These are phyloP conservation scores for Taphrina confusa DNA, from an alignment of 1,139 yeast genomes.

Conservation along the genomic window DNA sequence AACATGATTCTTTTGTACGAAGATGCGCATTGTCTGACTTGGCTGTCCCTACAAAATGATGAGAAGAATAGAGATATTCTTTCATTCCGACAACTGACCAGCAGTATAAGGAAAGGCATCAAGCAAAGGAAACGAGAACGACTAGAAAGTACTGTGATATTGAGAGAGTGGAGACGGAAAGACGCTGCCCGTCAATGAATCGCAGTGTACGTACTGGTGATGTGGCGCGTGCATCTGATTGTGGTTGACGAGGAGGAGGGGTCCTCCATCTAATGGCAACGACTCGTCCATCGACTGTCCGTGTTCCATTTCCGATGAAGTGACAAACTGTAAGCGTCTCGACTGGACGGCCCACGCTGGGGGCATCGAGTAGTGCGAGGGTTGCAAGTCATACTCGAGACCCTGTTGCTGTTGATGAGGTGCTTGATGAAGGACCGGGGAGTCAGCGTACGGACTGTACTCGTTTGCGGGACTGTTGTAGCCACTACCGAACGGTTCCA, in stretches of 20 bases:
- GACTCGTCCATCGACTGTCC: too few relatives aligned
- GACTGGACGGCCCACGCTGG: constrained; percentile 11
- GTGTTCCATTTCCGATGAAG: neutral
- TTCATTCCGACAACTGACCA: neutral
- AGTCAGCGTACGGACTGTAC: neutral
- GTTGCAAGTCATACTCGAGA: neutral
- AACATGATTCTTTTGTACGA: neutral
- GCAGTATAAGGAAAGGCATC: neutral
- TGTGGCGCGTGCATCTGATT: neutral
- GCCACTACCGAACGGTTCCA: neutral
- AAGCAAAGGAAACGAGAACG: too few relatives aligned
- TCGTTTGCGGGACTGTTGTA: constrained; percentile 1
- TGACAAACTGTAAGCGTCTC: constrained; percentile 7
- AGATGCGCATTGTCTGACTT: neutral
- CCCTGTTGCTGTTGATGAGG: neutral
- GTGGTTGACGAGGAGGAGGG: neutral
- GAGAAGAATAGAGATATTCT: too few relatives aligned
- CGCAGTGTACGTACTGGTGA: neutral
- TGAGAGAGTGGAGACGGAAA: constrained; percentile 1
- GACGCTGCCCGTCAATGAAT: neutral
- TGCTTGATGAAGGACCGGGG: too few relatives aligned
- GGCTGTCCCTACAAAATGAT: too few relatives aligned
- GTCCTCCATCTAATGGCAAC: constrained; percentile 9
- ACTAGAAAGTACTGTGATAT: constrained; percentile 1
- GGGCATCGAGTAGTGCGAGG: constrained; percentile 4